Evolutionary conservation across 371 early-diverging fungal species (phyloP), one percentile per base, ranked within the genome.

Genomic region (Scutellospora calospora): DNA sequence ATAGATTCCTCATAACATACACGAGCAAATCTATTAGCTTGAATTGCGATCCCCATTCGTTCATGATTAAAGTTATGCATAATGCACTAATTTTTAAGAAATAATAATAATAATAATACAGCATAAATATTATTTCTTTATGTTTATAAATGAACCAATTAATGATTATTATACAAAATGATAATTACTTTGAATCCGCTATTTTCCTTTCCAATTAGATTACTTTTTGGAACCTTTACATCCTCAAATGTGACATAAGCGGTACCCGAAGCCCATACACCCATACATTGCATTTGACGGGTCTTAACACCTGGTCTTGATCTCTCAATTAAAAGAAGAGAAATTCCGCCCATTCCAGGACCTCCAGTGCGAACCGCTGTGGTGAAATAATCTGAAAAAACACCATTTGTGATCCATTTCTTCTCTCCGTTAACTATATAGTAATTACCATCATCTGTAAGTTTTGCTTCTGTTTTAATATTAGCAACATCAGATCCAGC

Each of bases 341-440:
- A 93, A 45, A 97, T 86, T 41, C 96, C 96, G 55, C 88, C 89
- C 94, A 95, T 95, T n/a, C 96, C 96, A 14, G 87, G 87, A 31
- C 90, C 93, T 52, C 95, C 96, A 3, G 96, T 97, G 72, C 92
- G 88, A 55, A 89, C 94, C 59, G 91, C 94, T 45, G 86, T 86
- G 0, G 90, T 90, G 81, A 91, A 91, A 82, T 87, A 93, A 68
- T 96, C 94, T 18, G 96, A 94, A 85, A 91, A 95, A 0, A 91
- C 91, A 76, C 97, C 97, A 83, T 95, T 95, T 79, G 97, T 96
- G 69, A 92, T 92, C 91, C 93, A 94, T 85, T 95, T 95, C 90
- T 96, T 96, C 84, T 95, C 95, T 63, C 95, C 95, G 79, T 95
- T 95, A 59, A 95, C 87, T 51, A 97, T 87, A 84, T 89, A 95